phyloP scores from a whole-genome alignment of 1,139 yeast genomes.

The Saccharomycopsis hybrid region DNA sequence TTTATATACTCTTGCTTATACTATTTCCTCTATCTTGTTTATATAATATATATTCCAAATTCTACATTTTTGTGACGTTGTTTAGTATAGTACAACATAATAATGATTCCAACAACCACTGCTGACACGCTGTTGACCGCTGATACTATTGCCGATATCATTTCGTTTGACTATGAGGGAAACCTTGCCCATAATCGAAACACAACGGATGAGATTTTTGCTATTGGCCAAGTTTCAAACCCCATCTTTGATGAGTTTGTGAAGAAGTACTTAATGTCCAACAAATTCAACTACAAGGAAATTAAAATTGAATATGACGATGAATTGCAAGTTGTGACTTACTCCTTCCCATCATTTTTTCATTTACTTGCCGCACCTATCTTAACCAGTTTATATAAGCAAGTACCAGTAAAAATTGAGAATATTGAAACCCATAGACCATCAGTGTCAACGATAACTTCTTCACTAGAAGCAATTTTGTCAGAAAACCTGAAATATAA shows the following conservation, averaged over 20 bases:
- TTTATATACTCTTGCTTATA: no score
- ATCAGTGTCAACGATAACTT: background rate
- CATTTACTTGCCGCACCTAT: constrained; percentile 16
- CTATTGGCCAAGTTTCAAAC: constrained; percentile 8
- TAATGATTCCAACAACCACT: no score
- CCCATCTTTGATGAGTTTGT: constrained; percentile 14
- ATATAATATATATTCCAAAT: no score
- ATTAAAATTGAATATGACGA: constrained; percentile 20
- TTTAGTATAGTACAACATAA: no score
- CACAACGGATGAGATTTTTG: constrained; percentile 13
- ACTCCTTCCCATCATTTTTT: constrained; percentile 18
- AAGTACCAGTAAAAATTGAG: background rate
- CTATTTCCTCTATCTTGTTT: no score
- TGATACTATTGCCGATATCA: constrained; percentile 17
- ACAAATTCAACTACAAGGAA: constrained; percentile 14
- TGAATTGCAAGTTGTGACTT: constrained; percentile 12
- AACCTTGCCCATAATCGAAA: constrained; percentile 12
- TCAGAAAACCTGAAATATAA: background rate
- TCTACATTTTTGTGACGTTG: no score
- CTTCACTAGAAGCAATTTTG: background rate
- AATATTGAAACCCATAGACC: background rate
- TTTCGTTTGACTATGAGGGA: constrained; percentile 14
- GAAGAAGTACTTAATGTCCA: constrained; percentile 6
- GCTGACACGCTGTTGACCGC: background rate
- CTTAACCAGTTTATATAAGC: constrained; percentile 4